Evolutionary conservation across 1,284 basidiomycete genomes (phyloP).

Genomic region (Cryptococcus maquisensis): DNA sequence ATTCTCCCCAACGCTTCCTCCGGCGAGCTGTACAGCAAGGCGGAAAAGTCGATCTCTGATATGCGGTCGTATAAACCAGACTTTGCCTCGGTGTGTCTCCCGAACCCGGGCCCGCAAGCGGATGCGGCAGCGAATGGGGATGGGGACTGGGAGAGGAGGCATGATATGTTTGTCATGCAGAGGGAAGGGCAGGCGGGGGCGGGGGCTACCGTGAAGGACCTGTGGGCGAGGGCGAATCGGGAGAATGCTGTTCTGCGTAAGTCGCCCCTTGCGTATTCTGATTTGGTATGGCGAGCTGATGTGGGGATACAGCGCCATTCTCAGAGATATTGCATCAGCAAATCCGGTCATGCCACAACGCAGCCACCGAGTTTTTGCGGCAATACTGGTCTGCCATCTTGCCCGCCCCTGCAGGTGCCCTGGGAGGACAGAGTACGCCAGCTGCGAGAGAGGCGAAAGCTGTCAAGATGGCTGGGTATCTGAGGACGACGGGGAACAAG

Average conservation of each 20-base stretch:
- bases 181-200: constrained; percentile 33
- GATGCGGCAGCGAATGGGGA: constrained; percentile 2
- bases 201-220: constrained; percentile 30
- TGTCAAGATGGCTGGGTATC: constrained; percentile 76
- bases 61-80: constrained; percentile 19
- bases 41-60: constrained; percentile 11
- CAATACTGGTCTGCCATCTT: constrained; percentile 92
- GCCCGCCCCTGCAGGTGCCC: constrained; percentile 62
- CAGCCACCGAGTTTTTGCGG: constrained; percentile 90
- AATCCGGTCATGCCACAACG: constrained; percentile 83
- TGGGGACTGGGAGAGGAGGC: constrained; percentile 3
- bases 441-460: constrained; percentile 65
- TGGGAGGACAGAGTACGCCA: constrained; percentile 26
- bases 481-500: constrained; percentile 73
- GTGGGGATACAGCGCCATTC: constrained; percentile 61
- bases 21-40: constrained; percentile 18
- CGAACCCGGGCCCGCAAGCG: constrained; percentile 23
- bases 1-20: constrained; percentile 23
- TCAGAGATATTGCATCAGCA: constrained; percentile 72
- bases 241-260: constrained; percentile 33
- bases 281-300: too few species aligned
- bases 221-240: constrained; percentile 33
- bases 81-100: constrained; percentile 28
- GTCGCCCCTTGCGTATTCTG: constrained; percentile 5
- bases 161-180: constrained; percentile 28